Base-by-base conservation (phyloP, 345 rosid species). In the Physaria fendleri region DNA sequence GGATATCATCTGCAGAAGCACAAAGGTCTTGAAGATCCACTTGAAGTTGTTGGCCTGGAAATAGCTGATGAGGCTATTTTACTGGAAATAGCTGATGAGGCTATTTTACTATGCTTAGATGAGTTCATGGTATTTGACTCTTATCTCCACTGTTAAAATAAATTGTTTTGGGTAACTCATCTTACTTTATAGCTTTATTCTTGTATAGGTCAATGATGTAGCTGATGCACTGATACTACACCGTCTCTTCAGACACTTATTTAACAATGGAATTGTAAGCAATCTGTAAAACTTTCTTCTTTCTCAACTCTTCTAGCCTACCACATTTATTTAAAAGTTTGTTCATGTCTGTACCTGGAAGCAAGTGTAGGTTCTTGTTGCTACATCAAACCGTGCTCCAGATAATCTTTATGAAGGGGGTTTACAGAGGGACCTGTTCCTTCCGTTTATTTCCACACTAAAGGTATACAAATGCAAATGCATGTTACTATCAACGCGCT, bases 351-450 rank as follows among this genome's bases (percentile, higher is more conserved):
- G 65, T 66, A 49, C 57, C 51, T 49, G 65, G 58, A 55, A 39
- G 65, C 11, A 66, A 77, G 78, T 78, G 63, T 77, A 93, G 99
- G 77, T 93, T 72, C 91, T 93, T 56, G 91, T 89, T 59, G 64
- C 95, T 27, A 93, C 97, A 38, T 93, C 99, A 62, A 93, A 93
- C 74, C 99, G 99, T 46, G 91, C 94, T 74, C 95, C 99, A 11
- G 88, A 93, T 75, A 85, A 83, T 68, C 91, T 93, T 4, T 89
- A 93, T 28, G 97, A 93, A 75, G 69, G 94, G 69, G 95, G 99
- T 71, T 68, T 93, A 65, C 97, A 89, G 67, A 89, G 99, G 74
- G 97, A 89, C 76, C 92, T 93, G 35, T 89, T 93, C 64, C 73
- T 93, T 58, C 97, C 99, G 17, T 93, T 93, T 74, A 89, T 89